Evolutionary conservation across 768 basidiomycete genomes (phyloP).

Genomic region (Trametes meyenii): DNA sequence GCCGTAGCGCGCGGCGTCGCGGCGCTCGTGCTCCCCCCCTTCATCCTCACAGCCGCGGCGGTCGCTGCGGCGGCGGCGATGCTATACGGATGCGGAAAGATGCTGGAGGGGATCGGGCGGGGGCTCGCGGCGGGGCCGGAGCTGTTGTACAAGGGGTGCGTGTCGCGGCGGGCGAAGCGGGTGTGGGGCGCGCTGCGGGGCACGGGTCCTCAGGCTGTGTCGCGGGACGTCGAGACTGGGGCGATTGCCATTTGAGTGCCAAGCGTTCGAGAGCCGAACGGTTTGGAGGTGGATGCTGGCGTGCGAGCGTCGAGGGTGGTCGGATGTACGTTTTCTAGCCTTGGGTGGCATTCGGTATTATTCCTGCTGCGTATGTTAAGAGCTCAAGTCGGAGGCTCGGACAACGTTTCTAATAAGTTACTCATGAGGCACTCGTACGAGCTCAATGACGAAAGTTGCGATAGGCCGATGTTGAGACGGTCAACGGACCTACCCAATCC

Average conservation of each 20-base stretch:
- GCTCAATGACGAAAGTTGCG: too few species aligned
- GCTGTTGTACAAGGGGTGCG: slow-evolving; percentile 5
- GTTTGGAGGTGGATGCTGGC: too few species aligned
- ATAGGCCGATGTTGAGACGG: too few species aligned
- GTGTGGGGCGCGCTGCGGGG: neutral
- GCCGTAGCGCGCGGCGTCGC: slow-evolving; percentile 3
- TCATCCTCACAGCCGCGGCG: slow-evolving; percentile 1
- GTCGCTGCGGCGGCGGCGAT: slow-evolving; percentile 8
- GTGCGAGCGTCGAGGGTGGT: too few species aligned
- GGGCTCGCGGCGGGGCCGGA: slow-evolving; percentile 8
- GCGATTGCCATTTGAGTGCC: neutral
- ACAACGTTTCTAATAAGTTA: too few species aligned
- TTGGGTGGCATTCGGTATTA: too few species aligned
- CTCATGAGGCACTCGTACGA: too few species aligned
- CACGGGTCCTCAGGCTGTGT: neutral
- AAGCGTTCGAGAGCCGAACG: neutral
- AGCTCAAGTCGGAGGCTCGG: too few species aligned
- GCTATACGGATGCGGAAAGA: slow-evolving; percentile 16
- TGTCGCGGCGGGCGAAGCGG: neutral
- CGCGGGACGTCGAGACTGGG: neutral
- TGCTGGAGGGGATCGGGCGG: slow-evolving; percentile 15
- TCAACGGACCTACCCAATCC: too few species aligned
- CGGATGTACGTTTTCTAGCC: too few species aligned
- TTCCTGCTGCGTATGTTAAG: too few species aligned
- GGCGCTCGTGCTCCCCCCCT: slow-evolving; percentile 16